Conservation (phyloP, 73 alveolate genomes). For the Tetrahymena elliotti region DNA sequence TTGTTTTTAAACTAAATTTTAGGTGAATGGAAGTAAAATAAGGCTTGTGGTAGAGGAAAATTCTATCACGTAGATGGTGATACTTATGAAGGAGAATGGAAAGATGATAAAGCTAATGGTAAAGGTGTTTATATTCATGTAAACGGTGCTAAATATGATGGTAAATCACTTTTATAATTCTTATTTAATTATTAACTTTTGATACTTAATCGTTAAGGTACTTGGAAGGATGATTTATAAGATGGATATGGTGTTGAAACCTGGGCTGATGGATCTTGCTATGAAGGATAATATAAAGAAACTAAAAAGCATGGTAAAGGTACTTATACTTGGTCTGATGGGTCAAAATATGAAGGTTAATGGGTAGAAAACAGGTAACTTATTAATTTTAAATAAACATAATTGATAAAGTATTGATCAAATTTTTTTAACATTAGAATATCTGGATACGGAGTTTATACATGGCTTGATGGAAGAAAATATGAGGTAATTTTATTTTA, state of each 20-base stretch:
- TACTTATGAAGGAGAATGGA: slow-evolving; percentile 70
- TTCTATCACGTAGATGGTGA: slow-evolving; percentile 76
- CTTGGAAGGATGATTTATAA: slow-evolving; percentile 59
- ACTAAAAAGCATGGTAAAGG: slow-evolving; percentile 61
- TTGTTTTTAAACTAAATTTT: slow-evolving; percentile 18
- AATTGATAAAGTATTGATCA: background rate
- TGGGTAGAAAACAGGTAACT: slow-evolving; percentile 55
- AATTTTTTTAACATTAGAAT: background rate
- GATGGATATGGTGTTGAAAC: slow-evolving; percentile 65
- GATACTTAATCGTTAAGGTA: too few species aligned
- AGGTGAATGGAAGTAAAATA: slow-evolving; percentile 62
- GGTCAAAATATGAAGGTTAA: slow-evolving; percentile 64
- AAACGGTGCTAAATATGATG: slow-evolving; percentile 73
- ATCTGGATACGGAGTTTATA: slow-evolving; percentile 54
- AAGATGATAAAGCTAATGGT: slow-evolving; percentile 58
- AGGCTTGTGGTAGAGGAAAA: slow-evolving; percentile 76
- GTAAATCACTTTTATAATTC: background rate
- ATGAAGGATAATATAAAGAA: slow-evolving; percentile 47
- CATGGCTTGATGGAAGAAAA: slow-evolving; percentile 49
- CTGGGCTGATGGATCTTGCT: slow-evolving; percentile 63
- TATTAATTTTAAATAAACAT: background rate
- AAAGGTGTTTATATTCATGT: slow-evolving; percentile 53
- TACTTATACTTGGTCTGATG: slow-evolving; percentile 68
- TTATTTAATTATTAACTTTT: too few species aligned
- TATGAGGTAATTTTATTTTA: slow-evolving; percentile 1